A percentile compares a stretch with the other conserved stretches of the same genome.
Evolutionary conservation across 345 rosid species (phyloP).

Genomic region (Punica granatum): DNA sequence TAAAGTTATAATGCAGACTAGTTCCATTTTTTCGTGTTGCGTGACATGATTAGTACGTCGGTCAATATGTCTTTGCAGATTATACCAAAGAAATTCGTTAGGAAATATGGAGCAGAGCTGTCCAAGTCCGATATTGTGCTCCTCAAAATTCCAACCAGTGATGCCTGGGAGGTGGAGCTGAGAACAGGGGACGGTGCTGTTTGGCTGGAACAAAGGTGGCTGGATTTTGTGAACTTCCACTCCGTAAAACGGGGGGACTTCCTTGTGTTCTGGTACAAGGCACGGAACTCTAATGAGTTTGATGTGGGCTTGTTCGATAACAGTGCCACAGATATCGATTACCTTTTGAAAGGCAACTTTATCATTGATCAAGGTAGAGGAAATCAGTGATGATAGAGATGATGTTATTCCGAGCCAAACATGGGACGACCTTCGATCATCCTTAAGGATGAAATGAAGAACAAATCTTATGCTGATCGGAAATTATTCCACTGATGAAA

Average conservation of each 20-base stretch:
- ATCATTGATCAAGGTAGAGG: background rate
- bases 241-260: conserved; percentile 9
- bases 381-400: background rate
- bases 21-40: no score
- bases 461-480: background rate
- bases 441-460: background rate
- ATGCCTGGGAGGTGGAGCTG: conserved; percentile 14
- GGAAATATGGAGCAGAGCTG: conserved; percentile 9
- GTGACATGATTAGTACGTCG: no score
- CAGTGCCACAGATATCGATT: conserved; percentile 9
- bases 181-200: background rate
- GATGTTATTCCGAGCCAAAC: background rate
- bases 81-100: conserved; percentile 17
- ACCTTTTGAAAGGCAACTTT: background rate
- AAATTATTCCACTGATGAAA: no score
- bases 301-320: conserved; percentile 9
- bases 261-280: conserved; percentile 7
- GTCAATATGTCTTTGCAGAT: conserved; percentile 8
- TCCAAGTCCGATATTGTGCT: background rate
- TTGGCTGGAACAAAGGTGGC: conserved; percentile 12
- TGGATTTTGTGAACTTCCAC: conserved; percentile 8
- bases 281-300: background rate
- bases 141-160: conserved; percentile 14
- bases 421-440: background rate
- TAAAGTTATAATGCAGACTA: no score